A percentile compares a stretch with the other conserved stretches of the same genome.
These are phyloP conservation scores for Thermomucor indicae-seudaticae DNA, from an alignment of 371 early-diverging fungal species.

Conservation along the genomic window DNA sequence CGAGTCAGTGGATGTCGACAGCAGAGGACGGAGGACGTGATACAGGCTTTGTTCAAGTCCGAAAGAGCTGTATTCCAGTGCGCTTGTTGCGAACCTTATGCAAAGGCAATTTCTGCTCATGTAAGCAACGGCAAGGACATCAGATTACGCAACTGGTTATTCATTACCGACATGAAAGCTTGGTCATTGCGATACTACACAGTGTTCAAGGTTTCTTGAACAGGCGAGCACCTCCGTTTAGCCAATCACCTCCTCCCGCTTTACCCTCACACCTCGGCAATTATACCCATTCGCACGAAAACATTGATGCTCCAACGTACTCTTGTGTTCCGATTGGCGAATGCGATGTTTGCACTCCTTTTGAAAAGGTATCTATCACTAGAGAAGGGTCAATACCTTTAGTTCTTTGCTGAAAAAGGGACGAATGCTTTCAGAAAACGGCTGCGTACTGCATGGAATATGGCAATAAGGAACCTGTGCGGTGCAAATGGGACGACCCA, in stretches of 20 bases:
- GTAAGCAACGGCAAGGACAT: no score
- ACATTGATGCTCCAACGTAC: slow-evolving; percentile 31
- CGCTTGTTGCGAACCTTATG: no score
- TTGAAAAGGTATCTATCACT: slow-evolving; percentile 32
- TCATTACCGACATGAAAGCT: no score
- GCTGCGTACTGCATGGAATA: slow-evolving; percentile 35
- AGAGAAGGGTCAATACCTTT: not conserved
- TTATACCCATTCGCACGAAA: slow-evolving; percentile 45
- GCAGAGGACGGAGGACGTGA: no score
- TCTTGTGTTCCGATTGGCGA: slow-evolving; percentile 37
- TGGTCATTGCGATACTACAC: not conserved
- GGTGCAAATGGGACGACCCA: slow-evolving; percentile 43
- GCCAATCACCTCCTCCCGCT: not conserved
- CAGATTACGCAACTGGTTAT: no score
- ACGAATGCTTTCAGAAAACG: slow-evolving; percentile 32
- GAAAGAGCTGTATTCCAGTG: no score
- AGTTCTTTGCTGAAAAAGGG: not conserved
- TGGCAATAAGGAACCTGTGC: slow-evolving; percentile 42
- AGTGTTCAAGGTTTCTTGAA: not conserved
- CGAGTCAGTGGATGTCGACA: no score
- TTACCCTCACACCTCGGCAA: slow-evolving; percentile 24
- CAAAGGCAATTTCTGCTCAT: no score
- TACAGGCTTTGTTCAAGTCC: no score
- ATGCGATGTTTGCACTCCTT: slow-evolving; percentile 37
- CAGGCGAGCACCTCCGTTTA: slow-evolving; percentile 15